phyloP scores from a whole-genome alignment of 352 stramenopile genomes.

The Phytophthora nicotianae region DNA sequence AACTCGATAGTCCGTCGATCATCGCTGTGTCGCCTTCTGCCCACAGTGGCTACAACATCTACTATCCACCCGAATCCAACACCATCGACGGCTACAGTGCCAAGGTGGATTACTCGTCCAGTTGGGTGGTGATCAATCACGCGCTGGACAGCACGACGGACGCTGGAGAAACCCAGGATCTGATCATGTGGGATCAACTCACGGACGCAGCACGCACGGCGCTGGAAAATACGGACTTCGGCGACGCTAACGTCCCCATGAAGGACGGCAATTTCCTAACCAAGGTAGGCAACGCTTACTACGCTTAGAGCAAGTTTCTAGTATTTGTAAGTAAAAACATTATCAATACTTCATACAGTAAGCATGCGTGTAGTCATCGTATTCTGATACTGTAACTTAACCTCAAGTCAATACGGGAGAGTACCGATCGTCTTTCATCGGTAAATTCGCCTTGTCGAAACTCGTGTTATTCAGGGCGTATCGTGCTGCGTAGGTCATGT shows the following conservation, averaged over 20 bases:
- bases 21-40: constrained; percentile 20
- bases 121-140: constrained; percentile 11
- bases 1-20: constrained; percentile 26
- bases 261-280: constrained; percentile 35
- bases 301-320: constrained; percentile 3
- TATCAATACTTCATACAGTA: no score
- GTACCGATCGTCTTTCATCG: no score
- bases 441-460: no score
- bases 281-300: constrained; percentile 23
- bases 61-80: constrained; percentile 13
- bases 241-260: constrained; percentile 32
- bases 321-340: no score
- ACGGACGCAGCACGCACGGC: constrained; percentile 22
- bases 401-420: no score
- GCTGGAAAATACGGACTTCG: constrained; percentile 33
- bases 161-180: constrained; percentile 16
- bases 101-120: constrained; percentile 27
- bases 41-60: constrained; percentile 11
- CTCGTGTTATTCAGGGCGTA: no score
- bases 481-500: no score
- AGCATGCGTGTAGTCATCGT: no score
- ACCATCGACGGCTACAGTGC: constrained; percentile 13
- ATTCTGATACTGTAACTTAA: no score
- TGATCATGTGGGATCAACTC: constrained; percentile 34
- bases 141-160: constrained; percentile 14